Base-by-base conservation (phyloP, 2,329 filamentous ascomycete species). In the Graphilbum fragrans region DNA sequence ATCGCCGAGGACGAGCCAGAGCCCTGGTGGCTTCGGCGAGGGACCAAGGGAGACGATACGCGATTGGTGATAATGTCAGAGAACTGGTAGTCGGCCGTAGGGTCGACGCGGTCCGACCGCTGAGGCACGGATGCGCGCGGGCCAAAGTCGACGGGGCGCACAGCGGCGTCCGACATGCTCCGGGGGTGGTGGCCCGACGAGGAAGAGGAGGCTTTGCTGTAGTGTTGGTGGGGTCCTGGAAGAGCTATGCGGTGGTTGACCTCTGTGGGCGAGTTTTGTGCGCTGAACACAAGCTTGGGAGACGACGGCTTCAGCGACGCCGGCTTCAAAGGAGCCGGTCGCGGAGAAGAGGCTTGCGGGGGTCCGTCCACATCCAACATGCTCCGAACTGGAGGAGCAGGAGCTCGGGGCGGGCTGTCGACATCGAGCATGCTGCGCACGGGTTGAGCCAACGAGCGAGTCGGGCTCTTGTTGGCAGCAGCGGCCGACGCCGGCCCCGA, bases 341-440 rank as follows among this genome's bases (percentile, higher is more conserved):
- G 52, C 23, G 66, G 58, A 20, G 35, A 4, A n/a, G n/a, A n/a
- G n/a, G n/a, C n/a, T n/a, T n/a, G n/a, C n/a, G n/a, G n/a, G n/a
- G n/a, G n/a, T 11, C 12, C 18, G 12, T 64, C 62, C 33, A 69
- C 52, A 50, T 71, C 69, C 23, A 76, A 59, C 69, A 74, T 74
- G 51, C 70, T 75, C 51, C 69, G 62, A 27, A 66, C 53, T 35
- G 59, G 61, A 5, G 62, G 61, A 4, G 62, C 59, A 6, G 41
- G 23, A 11, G 22, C 10, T 2, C 60, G 50, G 20, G 61, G 52
- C 19, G 60, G 63, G 41, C 62, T 61, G 49, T 67, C 66, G 47
- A 78, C 62, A 51, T 80, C 74, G 43, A 82, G 66, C 74, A 83
- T 78, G 59, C 77, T 83, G 48, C 78, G 70, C 39, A 80, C 66